Conservation (phyloP, 1,284 basidiomycete genomes). For the Fomitiporia mediterranea region DNA sequence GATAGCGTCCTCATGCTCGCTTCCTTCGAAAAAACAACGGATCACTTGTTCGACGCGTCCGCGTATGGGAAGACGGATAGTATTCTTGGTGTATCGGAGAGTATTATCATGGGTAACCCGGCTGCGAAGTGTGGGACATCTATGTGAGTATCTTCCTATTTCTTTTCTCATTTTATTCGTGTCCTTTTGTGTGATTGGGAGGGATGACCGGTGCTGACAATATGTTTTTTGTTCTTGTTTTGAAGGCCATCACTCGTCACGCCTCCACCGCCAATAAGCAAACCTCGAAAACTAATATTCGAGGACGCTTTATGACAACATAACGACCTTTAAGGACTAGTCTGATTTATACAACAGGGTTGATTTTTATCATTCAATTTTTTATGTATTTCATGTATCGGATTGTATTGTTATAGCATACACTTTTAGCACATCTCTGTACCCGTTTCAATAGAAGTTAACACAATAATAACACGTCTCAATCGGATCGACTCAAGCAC, state of each 20-base stretch:
- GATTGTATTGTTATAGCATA: too few species aligned
- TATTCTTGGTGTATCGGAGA: conserved; percentile 96
- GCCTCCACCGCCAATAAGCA: conserved; percentile 47
- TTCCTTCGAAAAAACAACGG: conserved; percentile 99
- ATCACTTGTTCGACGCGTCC: conserved; percentile 97
- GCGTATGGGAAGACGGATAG: conserved; percentile 94
- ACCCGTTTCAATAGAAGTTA: too few species aligned
- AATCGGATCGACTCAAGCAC: too few species aligned
- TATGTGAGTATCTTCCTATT: conserved; percentile 51
- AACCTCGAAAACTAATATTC: conserved; percentile 52
- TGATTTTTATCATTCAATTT: too few species aligned
- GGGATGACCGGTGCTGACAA: neutral
- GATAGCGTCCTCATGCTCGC: conserved; percentile 99
- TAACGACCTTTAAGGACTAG: neutral
- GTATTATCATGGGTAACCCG: conserved; percentile 99
- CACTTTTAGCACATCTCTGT: too few species aligned
- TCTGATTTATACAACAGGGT: too few species aligned
- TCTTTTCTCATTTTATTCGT: neutral
- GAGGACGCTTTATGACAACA: conserved; percentile 43
- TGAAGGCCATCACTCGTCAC: conserved; percentile 53
- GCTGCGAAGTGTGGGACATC: conserved; percentile 94
- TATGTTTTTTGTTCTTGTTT: conserved; percentile 6
- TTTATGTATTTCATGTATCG: too few species aligned
- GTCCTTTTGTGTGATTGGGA: neutral
- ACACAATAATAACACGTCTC: too few species aligned